Conservation (phyloP, 495 filamentous ascomycete genomes). For the Tuber magnatum region DNA sequence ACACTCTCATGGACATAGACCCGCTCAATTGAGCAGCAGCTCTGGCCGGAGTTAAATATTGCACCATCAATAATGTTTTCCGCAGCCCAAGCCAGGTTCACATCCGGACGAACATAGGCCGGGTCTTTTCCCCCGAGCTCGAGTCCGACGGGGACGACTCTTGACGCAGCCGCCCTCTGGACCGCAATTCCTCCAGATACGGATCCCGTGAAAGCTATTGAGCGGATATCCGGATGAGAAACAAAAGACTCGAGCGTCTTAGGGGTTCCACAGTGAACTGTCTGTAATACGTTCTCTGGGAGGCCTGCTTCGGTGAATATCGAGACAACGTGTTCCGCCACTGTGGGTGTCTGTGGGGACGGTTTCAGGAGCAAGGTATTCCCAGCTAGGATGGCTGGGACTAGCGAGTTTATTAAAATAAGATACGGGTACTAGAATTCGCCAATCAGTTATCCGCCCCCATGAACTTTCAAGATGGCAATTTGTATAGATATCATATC, state of each 20-base stretch:
- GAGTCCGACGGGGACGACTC: slow-evolving; percentile 73
- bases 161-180: slow-evolving; percentile 71
- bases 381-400: slow-evolving; percentile 78
- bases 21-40: slow-evolving; percentile 87
- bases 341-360: slow-evolving; percentile 85
- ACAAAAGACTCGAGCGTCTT: slow-evolving; percentile 63
- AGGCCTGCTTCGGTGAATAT: slow-evolving; percentile 72
- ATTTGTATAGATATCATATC: background rate
- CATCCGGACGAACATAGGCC: slow-evolving; percentile 77
- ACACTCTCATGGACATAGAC: slow-evolving; percentile 84
- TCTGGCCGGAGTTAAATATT: slow-evolving; percentile 94
- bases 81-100: slow-evolving; percentile 81
- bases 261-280: slow-evolving; percentile 75
- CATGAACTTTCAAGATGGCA: background rate
- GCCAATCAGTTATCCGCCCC: background rate
- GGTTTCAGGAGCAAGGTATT: slow-evolving; percentile 89
- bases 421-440: slow-evolving; percentile 74
- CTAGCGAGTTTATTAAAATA: slow-evolving; percentile 79
- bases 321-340: slow-evolving; percentile 70
- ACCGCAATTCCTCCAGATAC: slow-evolving; percentile 76
- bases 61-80: slow-evolving; percentile 90
- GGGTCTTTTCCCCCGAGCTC: slow-evolving; percentile 93
- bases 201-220: slow-evolving; percentile 90
- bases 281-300: slow-evolving; percentile 73
- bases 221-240: slow-evolving; percentile 61